These are phyloP conservation scores for Ceratocystis smalleyi DNA, from an alignment of 2,329 filamentous ascomycete species.

Conservation along the genomic window DNA sequence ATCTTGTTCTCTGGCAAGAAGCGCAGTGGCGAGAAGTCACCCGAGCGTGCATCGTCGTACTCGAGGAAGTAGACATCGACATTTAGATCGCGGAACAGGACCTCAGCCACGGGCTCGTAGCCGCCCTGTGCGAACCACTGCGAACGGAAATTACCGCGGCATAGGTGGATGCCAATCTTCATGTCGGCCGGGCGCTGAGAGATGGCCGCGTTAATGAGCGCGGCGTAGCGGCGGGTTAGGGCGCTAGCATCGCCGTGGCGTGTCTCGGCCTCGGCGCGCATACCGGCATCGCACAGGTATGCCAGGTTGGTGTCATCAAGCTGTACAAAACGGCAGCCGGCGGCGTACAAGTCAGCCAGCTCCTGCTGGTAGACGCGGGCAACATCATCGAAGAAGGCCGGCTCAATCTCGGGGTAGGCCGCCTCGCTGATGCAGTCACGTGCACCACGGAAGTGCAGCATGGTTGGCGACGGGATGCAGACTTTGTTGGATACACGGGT, in stretches of 20 bases:
- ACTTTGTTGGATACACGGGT: slow-evolving; percentile 47
- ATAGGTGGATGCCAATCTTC: slow-evolving; percentile 56
- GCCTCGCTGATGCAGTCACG: slow-evolving; percentile 38
- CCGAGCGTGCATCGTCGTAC: slow-evolving; percentile 44
- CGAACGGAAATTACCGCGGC: slow-evolving; percentile 42
- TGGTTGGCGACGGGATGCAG: slow-evolving; percentile 50
- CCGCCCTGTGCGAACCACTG: slow-evolving; percentile 49
- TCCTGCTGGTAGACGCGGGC: slow-evolving; percentile 40
- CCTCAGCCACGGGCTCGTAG: slow-evolving; percentile 46
- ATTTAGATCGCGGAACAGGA: slow-evolving; percentile 43
- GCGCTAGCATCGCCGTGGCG: slow-evolving; percentile 22
- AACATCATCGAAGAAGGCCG: slow-evolving; percentile 42
- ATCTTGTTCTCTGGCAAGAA: slow-evolving; percentile 44
- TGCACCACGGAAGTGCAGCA: slow-evolving; percentile 43
- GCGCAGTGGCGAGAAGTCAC: slow-evolving; percentile 46
- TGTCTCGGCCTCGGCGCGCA: slow-evolving; percentile 15
- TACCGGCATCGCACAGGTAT: slow-evolving; percentile 19
- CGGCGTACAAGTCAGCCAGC: slow-evolving; percentile 38
- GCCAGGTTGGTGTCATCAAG: slow-evolving; percentile 49
- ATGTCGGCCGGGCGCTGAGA: slow-evolving; percentile 45
- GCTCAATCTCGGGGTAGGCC: slow-evolving; percentile 34
- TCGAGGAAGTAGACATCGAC: slow-evolving; percentile 47
- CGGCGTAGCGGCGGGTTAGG: slow-evolving; percentile 54
- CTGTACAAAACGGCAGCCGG: slow-evolving; percentile 41
- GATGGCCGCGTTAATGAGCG: slow-evolving; percentile 58